phyloP scores from a whole-genome alignment of 225 moss, liverwort and hornwort species.

The Climacium dendroides region DNA sequence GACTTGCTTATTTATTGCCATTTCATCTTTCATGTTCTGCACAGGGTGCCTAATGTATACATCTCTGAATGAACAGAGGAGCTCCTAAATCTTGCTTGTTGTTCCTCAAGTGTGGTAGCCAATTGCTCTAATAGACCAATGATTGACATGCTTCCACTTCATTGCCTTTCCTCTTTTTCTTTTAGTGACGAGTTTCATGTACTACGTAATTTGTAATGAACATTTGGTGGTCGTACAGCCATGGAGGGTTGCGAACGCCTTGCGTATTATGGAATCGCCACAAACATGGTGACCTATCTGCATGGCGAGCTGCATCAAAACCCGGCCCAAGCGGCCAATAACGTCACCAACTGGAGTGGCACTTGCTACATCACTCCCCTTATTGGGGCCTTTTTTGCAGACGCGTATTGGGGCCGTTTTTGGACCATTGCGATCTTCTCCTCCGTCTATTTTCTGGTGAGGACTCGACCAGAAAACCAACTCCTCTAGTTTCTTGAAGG shows the following conservation, averaged over 20 bases:
- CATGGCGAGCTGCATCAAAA: constrained; percentile 27
- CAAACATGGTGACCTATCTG: constrained; percentile 70
- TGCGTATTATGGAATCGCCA: constrained; percentile 80
- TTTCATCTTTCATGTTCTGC: not conserved
- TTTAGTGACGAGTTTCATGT: not conserved
- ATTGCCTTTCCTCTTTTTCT: not conserved
- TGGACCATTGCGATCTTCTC: constrained; percentile 88
- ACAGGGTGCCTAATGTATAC: not conserved
- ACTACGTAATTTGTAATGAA: not conserved
- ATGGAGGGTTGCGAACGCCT: constrained; percentile 87
- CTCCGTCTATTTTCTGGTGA: constrained; percentile 50
- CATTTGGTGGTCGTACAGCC: constrained; percentile 9
- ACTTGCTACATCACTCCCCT: constrained; percentile 95
- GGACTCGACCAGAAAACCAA: not conserved
- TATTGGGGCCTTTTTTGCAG: constrained; percentile 81
- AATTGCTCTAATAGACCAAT: not conserved
- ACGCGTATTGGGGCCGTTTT: constrained; percentile 65
- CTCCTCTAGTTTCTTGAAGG: not conserved
- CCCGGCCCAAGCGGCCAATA: constrained; percentile 39
- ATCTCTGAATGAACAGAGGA: not conserved
- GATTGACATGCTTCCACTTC: not conserved
- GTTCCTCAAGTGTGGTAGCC: not conserved
- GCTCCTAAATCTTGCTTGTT: not conserved
- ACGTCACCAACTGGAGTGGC: constrained; percentile 91
- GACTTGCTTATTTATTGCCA: not conserved